A percentile compares a stretch with the other conserved stretches of the same genome.
phyloP scores from a whole-genome alignment of 371 early-diverging fungal species.

The Polyrhizophydium stewartii region DNA sequence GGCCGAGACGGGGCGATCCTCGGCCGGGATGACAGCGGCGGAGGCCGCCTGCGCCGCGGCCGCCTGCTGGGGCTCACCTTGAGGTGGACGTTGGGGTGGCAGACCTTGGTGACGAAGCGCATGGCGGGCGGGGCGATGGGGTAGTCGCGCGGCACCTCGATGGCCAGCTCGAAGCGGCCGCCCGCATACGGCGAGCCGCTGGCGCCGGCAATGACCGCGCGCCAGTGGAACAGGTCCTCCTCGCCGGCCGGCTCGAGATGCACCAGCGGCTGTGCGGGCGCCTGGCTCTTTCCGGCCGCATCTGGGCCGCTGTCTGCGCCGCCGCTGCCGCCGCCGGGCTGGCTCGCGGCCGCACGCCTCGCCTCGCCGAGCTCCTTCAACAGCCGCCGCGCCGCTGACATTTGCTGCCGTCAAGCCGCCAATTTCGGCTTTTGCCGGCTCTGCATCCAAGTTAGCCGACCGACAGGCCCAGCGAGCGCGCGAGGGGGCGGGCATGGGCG shows the following conservation, averaged over 20 bases:
- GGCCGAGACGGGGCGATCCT: background rate
- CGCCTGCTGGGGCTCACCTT: conserved; percentile 32
- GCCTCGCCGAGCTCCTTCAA: conserved; percentile 48
- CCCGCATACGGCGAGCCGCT: conserved; percentile 73
- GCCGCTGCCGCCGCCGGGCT: background rate
- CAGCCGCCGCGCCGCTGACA: conserved; percentile 40
- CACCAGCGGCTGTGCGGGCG: too few relatives aligned
- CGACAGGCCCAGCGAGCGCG: too few relatives aligned
- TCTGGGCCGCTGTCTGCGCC: too few relatives aligned
- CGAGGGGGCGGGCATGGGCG: too few relatives aligned
- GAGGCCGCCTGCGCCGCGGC: too few relatives aligned
- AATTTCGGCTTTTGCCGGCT: too few relatives aligned
- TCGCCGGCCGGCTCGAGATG: conserved; percentile 62
- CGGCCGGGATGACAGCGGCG: too few relatives aligned
- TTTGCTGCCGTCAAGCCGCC: too few relatives aligned
- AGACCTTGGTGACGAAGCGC: conserved; percentile 38
- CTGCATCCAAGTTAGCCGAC: too few relatives aligned
- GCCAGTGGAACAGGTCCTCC: conserved; percentile 84
- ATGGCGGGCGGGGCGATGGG: conserved; percentile 59
- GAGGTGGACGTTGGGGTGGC: conserved; percentile 52
- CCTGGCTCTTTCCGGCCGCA: too few relatives aligned
- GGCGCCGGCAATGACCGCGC: conserved; percentile 77
- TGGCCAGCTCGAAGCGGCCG: conserved; percentile 50
- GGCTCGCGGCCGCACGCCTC: conserved; percentile 22
- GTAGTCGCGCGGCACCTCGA: conserved; percentile 54